A percentile compares a stretch with the other conserved stretches of the same genome.
Conservation (phyloP, 2,329 filamentous ascomycete genomes). For the Chaetomiaceae sp. region DNA sequence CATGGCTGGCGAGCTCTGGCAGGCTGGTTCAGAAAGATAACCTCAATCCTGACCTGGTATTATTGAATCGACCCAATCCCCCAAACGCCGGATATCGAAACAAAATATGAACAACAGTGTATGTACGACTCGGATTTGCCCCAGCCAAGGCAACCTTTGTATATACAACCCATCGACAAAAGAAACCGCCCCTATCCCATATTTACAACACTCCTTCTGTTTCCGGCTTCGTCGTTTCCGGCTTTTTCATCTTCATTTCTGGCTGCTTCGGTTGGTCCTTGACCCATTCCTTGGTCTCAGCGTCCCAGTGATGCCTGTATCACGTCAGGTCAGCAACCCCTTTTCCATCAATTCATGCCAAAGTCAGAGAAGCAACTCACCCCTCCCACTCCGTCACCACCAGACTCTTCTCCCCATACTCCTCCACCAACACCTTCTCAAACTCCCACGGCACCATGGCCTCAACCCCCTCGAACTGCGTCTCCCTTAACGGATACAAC, state of each 20-base stretch:
- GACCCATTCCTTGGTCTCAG: conserved; percentile 56
- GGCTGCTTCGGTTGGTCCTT: conserved; percentile 30
- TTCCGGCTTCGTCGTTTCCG: not conserved
- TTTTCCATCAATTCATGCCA: not conserved
- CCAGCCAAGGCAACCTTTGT: too few species aligned
- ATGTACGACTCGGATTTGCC: too few species aligned
- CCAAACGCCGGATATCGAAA: too few species aligned
- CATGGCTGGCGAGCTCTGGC: too few species aligned
- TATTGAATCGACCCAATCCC: too few species aligned
- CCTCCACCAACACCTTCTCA: conserved; percentile 59
- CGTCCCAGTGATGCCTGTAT: conserved; percentile 57
- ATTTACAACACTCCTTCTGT: too few species aligned
- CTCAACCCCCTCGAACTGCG: conserved; percentile 68
- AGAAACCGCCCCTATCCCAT: too few species aligned
- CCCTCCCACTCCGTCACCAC: conserved; percentile 57
- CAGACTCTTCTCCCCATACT: conserved; percentile 61
- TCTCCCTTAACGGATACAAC: conserved; percentile 70
- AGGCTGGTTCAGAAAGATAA: too few species aligned
- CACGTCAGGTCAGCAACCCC: conserved; percentile 17
- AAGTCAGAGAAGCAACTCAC: conserved; percentile 38
- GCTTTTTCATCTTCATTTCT: not conserved
- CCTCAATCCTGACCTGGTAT: too few species aligned
- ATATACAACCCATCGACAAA: not conserved
- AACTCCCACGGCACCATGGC: conserved; percentile 67
- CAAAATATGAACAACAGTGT: too few species aligned